These are phyloP conservation scores for Albugo candida DNA, from an alignment of 352 stramenopile genomes.

Conservation along the genomic window DNA sequence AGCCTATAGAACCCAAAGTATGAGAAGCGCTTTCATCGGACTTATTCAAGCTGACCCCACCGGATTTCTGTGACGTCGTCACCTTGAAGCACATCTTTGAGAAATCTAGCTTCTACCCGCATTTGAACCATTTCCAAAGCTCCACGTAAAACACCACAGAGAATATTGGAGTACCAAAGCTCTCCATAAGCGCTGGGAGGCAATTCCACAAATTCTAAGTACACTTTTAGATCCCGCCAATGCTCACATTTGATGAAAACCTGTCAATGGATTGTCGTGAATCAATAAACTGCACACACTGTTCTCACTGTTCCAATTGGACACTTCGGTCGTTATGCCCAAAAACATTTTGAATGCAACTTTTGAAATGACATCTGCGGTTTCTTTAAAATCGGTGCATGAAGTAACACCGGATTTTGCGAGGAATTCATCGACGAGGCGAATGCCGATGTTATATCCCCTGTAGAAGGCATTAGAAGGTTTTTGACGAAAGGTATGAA, in stretches of 20 bases:
- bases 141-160: conserved; percentile 90
- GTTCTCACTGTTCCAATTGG: conserved; percentile 76
- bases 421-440: conserved; percentile 95
- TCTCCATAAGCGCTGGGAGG: conserved; percentile 70
- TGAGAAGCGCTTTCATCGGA: not conserved
- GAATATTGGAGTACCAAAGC: conserved; percentile 93
- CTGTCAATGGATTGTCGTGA: conserved; percentile 90
- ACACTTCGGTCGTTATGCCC: conserved; percentile 85
- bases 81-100: conserved; percentile 71
- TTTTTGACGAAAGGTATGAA: not conserved
- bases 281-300: conserved; percentile 86
- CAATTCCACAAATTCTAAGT: conserved; percentile 84
- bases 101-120: conserved; percentile 64
- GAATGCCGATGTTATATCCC: conserved; percentile 94
- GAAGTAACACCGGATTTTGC: conserved; percentile 80
- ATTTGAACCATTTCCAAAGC: conserved; percentile 92
- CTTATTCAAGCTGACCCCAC: conserved; percentile 10
- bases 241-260: conserved; percentile 11
- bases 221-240: conserved; percentile 7
- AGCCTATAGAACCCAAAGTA: conserved; percentile 14
- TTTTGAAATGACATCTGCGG: conserved; percentile 88
- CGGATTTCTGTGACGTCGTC: conserved; percentile 75
- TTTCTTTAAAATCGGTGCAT: conserved; percentile 85
- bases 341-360: conserved; percentile 97
- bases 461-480: conserved; percentile 10